Conservation (phyloP, 2,329 filamentous ascomycete genomes). For the Cyclaneusma minus region DNA sequence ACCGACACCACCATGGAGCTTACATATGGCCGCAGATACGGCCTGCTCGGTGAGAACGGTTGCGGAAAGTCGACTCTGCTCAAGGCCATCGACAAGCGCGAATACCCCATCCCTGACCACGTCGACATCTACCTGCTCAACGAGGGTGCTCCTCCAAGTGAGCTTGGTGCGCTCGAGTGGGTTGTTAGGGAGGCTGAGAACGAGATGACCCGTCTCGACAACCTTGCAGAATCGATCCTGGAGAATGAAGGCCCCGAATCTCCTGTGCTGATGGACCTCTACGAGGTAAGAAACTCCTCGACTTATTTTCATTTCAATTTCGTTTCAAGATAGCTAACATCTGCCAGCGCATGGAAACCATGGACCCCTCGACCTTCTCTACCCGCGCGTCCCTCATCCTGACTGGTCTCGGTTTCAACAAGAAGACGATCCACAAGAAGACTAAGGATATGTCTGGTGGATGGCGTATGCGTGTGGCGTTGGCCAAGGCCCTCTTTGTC, state of each 20-base stretch:
- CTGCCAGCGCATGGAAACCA: slow-evolving; percentile 80
- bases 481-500: slow-evolving; percentile 95
- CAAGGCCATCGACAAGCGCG: slow-evolving; percentile 84
- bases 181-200: slow-evolving; percentile 88
- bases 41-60: slow-evolving; percentile 93
- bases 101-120: slow-evolving; percentile 91
- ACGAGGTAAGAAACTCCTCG: slow-evolving; percentile 55
- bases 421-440: slow-evolving; percentile 94
- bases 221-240: slow-evolving; percentile 73
- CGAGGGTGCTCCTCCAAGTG: slow-evolving; percentile 80
- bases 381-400: slow-evolving; percentile 92
- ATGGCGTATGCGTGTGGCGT: slow-evolving; percentile 98
- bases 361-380: slow-evolving; percentile 95
- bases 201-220: slow-evolving; percentile 82
- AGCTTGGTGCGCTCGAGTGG: slow-evolving; percentile 90
- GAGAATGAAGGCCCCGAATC: slow-evolving; percentile 87
- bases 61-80: slow-evolving; percentile 98
- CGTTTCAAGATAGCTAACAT: slow-evolving; percentile 6
- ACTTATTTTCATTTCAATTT: slow-evolving; percentile 7
- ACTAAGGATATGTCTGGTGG: slow-evolving; percentile 99
- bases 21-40: slow-evolving; percentile 84
- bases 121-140: slow-evolving; percentile 98
- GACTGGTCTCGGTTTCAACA: slow-evolving; percentile 99
- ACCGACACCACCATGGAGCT: slow-evolving; percentile 88
- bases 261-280: slow-evolving; percentile 80